phyloP scores from a whole-genome alignment of 2,329 filamentous ascomycete species.

The Phoma sp. region DNA sequence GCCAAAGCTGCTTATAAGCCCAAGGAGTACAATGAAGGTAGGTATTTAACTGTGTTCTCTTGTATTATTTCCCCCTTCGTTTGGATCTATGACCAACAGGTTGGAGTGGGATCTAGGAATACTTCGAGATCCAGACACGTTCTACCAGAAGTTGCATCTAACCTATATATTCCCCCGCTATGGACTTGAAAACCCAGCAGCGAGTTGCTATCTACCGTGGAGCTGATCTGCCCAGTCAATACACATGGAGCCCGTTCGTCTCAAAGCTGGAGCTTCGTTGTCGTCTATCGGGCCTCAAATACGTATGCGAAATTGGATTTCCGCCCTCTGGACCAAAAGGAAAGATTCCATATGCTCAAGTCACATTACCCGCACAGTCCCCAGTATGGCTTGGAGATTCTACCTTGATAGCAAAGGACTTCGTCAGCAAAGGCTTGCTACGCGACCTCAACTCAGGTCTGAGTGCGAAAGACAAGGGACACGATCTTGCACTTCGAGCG shows the following conservation, averaged over 20 bases:
- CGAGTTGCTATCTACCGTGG: constrained; percentile 59
- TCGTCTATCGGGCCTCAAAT: constrained; percentile 59
- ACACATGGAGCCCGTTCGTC: constrained; percentile 68
- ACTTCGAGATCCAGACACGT: neutral
- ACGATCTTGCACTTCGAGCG: constrained; percentile 61
- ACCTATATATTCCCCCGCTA: neutral
- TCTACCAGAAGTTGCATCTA: neutral
- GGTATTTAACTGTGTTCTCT: neutral
- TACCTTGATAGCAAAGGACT: constrained; percentile 58
- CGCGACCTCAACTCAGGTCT: constrained; percentile 59
- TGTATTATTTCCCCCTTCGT: neutral
- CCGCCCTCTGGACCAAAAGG: constrained; percentile 57
- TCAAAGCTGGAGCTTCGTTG: constrained; percentile 68
- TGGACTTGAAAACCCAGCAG: constrained; percentile 7
- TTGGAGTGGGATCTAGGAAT: neutral
- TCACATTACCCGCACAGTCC: constrained; percentile 20
- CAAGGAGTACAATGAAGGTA: neutral
- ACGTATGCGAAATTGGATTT: constrained; percentile 56
- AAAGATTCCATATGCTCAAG: constrained; percentile 66
- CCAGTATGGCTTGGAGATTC: constrained; percentile 57
- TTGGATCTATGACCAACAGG: neutral
- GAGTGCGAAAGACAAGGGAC: constrained; percentile 47
- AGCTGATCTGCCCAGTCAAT: constrained; percentile 48
- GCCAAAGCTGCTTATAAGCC: neutral
- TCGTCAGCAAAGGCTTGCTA: constrained; percentile 53